Base-by-base conservation (phyloP, 202 grass and related monocot genomes). In the Zoysia matrella region DNA sequence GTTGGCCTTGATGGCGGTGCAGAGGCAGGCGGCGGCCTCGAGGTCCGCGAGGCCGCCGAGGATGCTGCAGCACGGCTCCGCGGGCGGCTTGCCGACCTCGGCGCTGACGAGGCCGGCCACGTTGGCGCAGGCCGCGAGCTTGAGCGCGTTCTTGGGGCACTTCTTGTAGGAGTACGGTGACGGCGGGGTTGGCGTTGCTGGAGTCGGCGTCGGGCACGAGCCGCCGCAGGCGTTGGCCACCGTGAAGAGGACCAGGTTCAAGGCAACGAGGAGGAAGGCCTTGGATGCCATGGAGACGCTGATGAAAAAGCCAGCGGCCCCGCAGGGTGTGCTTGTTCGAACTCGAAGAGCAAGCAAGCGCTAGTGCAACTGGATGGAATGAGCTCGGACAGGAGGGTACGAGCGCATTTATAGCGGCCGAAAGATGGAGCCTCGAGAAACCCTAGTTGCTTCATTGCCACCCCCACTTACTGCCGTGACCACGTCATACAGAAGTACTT, bases 1-100 rank as follows among this genome's bases (percentile, higher is more conserved):
- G 76, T 95, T 98, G 62, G 90, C 95, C 80, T 87, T 95, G 82
- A 98, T 84, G 36, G 88, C 92, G 2, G 89, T 98, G 95, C 95
- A 98, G 78, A 98, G 90, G 84, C 95, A 98, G 36, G 90, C 80
- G 50, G 95, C 95, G 22, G 86, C 92, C 73, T 98, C 95, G 5
- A 93, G 68, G 83, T 98, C 95, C 8, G 77, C 88, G 71, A 98
- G 90, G 71, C 90, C 92, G 22, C 73, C 82, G 72, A 98, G 70
- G 57, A 93, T 66, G 77, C 84, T 85, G 86, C 95, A 98, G 95
- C 95, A 98, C 12, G 92, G 90, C 82, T 93, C 81, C 69, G 58
- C 77, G 5, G 95, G 90, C 30, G 86, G 90, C 49, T 83, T 52
- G 53, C 88, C 95, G 61, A 90, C 57, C 84, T 86, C 65, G 52